These are phyloP conservation scores for Ascochyta rabiei DNA, from an alignment of 2,329 filamentous ascomycete species.

Conservation along the genomic window DNA sequence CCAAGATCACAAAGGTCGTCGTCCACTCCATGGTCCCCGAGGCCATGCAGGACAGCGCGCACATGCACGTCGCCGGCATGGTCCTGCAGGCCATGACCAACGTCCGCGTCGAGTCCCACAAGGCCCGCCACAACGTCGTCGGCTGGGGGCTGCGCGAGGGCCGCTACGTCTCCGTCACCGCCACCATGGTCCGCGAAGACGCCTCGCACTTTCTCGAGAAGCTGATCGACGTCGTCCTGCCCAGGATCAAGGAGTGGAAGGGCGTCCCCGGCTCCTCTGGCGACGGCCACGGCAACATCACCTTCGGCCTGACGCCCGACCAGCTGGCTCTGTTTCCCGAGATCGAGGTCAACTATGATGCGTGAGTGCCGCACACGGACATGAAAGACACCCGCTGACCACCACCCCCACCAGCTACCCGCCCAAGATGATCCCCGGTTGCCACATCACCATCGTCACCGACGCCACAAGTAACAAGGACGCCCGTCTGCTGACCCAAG, in stretches of 20 bases:
- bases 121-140: slow-evolving; percentile 71
- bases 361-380: slow-evolving; percentile 62
- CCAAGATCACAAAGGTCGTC: slow-evolving; percentile 79
- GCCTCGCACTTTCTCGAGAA: slow-evolving; percentile 93
- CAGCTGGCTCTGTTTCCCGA: slow-evolving; percentile 88
- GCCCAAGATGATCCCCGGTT: slow-evolving; percentile 80
- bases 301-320: slow-evolving; percentile 77
- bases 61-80: slow-evolving; percentile 82
- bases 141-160: slow-evolving; percentile 77
- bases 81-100: slow-evolving; percentile 86
- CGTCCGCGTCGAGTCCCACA: slow-evolving; percentile 72
- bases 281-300: slow-evolving; percentile 86
- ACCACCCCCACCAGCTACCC: slow-evolving; percentile 58
- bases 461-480: slow-evolving; percentile 85
- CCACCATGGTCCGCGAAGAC: slow-evolving; percentile 75
- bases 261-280: slow-evolving; percentile 79
- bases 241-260: slow-evolving; percentile 94
- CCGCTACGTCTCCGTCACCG: slow-evolving; percentile 76
- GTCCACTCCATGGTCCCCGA: slow-evolving; percentile 75
- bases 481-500: slow-evolving; percentile 74
- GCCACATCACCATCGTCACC: slow-evolving; percentile 82
- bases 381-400: slow-evolving; percentile 6
- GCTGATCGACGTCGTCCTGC: slow-evolving; percentile 85
- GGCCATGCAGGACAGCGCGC: slow-evolving; percentile 72
- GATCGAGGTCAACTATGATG: slow-evolving; percentile 90